Evolutionary conservation across 371 early-diverging fungal genomes (phyloP), one percentile per base, ranked within the genome.

Genomic region (Umbelopsis sp.): DNA sequence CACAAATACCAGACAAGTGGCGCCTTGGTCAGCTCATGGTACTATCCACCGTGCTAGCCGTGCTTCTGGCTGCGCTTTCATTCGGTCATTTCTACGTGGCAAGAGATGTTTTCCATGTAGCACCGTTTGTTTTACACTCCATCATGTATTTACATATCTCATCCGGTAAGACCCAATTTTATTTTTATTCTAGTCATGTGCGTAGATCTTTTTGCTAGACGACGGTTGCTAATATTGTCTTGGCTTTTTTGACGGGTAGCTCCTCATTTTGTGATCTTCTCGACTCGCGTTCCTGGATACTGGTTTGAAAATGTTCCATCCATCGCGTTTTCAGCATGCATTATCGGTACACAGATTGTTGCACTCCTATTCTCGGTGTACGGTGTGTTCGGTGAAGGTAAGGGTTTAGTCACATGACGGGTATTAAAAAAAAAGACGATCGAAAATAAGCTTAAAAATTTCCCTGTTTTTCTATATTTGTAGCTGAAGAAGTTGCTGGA

Each of bases 61-160:
- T 86, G 63, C 77, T 88, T 66, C 80, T 94, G 69, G 88, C 88
- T 29, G 80, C 76, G 12, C 72, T 89, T 66, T 90, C 92, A 22
- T 93, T 93, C 72, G 86, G 85, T 24, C 93, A 93, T 74, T 94
- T 85, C 76, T 94, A 81, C 68, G 73, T 87, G 46, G 92, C 88
- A 66, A 66, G 74, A 51, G 72, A 83, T 65, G 76, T 74, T 35
- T 84, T 85, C 72, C 57, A 74, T 44, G 68, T 76, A 3, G 53
- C 24, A 14, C 22, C 48, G 14, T 70, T 69, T 51, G 70, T 78
- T 65, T 76, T 91, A 69, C 78, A 91, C 72, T 84, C 92, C 62
- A 86, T 94, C 80, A 93, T 94, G 86, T 94, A 94, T 81, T 86
- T 94, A 52, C 90, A 94, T 74, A 90, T 94, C 69, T 93, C 93